These are phyloP conservation scores for Sclerotinia borealis DNA, from an alignment of 2,329 filamentous ascomycete species.

Conservation along the genomic window DNA sequence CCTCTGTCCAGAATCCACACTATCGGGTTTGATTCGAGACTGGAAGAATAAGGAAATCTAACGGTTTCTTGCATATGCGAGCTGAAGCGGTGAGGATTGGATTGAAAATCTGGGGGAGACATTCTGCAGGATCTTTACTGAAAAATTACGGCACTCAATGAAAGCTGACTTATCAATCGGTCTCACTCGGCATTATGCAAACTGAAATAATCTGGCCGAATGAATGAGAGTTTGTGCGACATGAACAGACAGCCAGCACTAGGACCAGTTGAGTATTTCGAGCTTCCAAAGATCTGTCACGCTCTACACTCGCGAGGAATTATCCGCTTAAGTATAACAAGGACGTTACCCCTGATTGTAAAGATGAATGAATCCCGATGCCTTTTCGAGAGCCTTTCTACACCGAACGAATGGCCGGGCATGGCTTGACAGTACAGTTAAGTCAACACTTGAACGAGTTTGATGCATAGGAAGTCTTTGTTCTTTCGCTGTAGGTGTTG, in stretches of 20 bases:
- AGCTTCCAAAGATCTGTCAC: not conserved
- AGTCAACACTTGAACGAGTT: not conserved
- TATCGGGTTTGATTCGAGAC: conserved; percentile 17
- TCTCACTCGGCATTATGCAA: not conserved
- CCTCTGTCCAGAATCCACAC: conserved; percentile 16
- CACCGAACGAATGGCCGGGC: not conserved
- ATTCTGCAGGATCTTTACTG: not conserved
- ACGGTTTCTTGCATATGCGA: conserved; percentile 8
- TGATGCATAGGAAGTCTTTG: not conserved
- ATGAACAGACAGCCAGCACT: not conserved
- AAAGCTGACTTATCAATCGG: not conserved
- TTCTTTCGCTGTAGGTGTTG: not conserved
- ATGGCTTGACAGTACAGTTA: not conserved
- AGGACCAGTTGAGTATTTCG: not conserved
- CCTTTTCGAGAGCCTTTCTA: not conserved
- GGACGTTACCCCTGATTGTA: not conserved
- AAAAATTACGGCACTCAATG: not conserved
- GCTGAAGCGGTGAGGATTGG: conserved; percentile 7
- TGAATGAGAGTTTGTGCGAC: not conserved
- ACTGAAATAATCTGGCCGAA: not conserved
- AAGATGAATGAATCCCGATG: not conserved
- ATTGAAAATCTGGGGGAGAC: not conserved
- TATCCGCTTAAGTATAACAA: not conserved
- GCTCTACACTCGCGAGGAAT: not conserved
- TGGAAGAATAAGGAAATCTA: not conserved